Base-by-base conservation (phyloP, 1,284 basidiomycete species). In the Thecaphora frezii region DNA sequence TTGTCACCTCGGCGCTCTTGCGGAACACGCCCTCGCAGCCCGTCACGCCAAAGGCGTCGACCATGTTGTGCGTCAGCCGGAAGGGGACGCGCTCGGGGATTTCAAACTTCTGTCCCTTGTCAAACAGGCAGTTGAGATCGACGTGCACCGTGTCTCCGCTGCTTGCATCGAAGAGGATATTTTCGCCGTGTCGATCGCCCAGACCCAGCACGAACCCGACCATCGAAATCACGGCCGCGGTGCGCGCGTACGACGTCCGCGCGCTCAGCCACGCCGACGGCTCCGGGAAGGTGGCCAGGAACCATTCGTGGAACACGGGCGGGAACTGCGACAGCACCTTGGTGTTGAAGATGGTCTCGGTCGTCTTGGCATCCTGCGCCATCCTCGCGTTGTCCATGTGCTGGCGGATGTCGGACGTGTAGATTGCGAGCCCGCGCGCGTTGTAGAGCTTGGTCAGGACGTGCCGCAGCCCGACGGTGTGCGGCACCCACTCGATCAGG, bases 161-260 rank as follows among this genome's bases (percentile, higher is more conserved):
- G 54, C 87, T 87, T 2, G 84, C 85, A 74, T 99, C 96, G 41
- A 98, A 86, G 12, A 99, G 83, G 45, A 98, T 97, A 76, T 99
- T 99, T 81, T 98, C 96, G 69, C 90, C 88, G 78, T 99, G 96
- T 43, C 96, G 86, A 80, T 99, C 96, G 14, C 96, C 96, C n/a
- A 99, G 83, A 13, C 94, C 96, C 10, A 99, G 83, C 33, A 99
- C 94, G 70, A 91, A 96, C 21, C 96, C 96, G 24, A 98, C 91
- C 89, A 99, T 98, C 3, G 91, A 96, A 89, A 97, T 98, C 46
- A 98, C 96, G 0, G 96, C 96, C 0, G 89, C 85, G 0, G 96
- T 97, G 41, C 94, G 85, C 16, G 86, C 88, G 76, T 94, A 99
- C 2, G 87, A 85, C 58, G 91, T 82, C 24, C 96, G 87, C 75